These are phyloP conservation scores for Penicillium arizonense DNA, from an alignment of 495 filamentous ascomycete species.

Conservation along the genomic window DNA sequence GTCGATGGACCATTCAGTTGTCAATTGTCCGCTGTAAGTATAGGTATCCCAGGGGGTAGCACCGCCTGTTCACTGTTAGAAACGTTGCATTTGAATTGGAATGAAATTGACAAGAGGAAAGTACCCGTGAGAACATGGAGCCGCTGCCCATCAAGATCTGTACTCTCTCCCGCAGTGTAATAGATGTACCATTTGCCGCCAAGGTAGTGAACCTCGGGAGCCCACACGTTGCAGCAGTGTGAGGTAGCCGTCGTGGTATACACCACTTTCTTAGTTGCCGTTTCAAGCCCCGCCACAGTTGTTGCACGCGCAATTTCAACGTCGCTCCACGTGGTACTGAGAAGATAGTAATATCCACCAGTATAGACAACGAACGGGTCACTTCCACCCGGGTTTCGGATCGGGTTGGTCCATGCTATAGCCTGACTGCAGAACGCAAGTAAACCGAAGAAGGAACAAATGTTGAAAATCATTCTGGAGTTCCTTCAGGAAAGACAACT, in stretches of 20 bases:
- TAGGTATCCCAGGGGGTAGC: constrained; percentile 41
- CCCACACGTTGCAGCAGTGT: constrained; percentile 55
- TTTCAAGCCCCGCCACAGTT: constrained; percentile 48
- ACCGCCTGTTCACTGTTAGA: constrained; percentile 28
- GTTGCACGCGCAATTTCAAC: constrained; percentile 48
- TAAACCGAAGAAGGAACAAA: no score
- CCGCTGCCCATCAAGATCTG: constrained; percentile 13
- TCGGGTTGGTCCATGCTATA: constrained; percentile 28
- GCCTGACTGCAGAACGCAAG: not conserved
- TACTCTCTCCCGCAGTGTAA: constrained; percentile 26
- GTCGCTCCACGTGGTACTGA: constrained; percentile 46
- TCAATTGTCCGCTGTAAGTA: constrained; percentile 16
- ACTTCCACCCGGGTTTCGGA: constrained; percentile 25
- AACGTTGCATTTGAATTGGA: not conserved
- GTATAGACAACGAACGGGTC: constrained; percentile 51
- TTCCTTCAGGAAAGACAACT: no score
- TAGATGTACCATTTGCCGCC: constrained; percentile 48
- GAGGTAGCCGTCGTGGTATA: constrained; percentile 36
- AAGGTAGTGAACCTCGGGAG: constrained; percentile 52
- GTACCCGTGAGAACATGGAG: constrained; percentile 14
- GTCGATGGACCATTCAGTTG: constrained; percentile 37
- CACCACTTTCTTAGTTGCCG: constrained; percentile 45
- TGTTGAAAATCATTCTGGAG: no score
- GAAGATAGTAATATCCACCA: constrained; percentile 53
- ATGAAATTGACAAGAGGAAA: no score